A percentile compares a stretch with the other conserved stretches of the same genome.
Conservation (phyloP, 2,329 filamentous ascomycete genomes). For the Epichloe hybrida region DNA sequence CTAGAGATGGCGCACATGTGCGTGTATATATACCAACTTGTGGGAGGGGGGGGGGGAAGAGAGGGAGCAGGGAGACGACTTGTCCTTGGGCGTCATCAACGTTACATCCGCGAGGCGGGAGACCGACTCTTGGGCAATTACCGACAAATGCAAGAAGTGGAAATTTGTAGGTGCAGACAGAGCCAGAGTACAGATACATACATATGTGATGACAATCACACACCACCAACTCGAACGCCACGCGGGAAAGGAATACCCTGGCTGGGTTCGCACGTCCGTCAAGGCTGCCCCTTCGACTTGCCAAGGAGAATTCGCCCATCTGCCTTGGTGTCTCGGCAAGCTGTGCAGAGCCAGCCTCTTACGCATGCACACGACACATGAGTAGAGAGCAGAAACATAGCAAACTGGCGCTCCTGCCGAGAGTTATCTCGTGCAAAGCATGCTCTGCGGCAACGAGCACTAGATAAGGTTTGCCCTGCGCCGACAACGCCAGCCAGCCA, state of each 20-base stretch:
- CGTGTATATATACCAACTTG: constrained; percentile 7
- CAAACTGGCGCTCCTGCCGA: neutral
- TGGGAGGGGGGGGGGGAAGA: neutral
- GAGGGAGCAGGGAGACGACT: neutral
- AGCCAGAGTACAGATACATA: neutral
- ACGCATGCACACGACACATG: neutral
- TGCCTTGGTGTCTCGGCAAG: too few relatives aligned
- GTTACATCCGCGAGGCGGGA: constrained; percentile 12
- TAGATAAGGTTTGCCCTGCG: too few relatives aligned
- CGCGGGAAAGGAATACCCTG: constrained; percentile 2
- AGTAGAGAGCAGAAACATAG: too few relatives aligned
- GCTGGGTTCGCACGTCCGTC: neutral
- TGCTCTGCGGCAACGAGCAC: neutral
- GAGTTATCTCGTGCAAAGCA: neutral
- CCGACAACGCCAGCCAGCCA: neutral
- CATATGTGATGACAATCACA: constrained; percentile 2
- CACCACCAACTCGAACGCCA: constrained; percentile 5
- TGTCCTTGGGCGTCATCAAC: constrained; percentile 12
- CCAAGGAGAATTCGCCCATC: neutral
- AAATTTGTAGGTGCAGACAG: neutral
- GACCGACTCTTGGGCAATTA: constrained; percentile 6
- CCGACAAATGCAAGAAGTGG: constrained; percentile 7
- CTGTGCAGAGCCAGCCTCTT: neutral
- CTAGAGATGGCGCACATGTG: constrained; percentile 4
- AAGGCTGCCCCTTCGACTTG: neutral